A percentile compares a stretch with the other conserved stretches of the same genome.
These are phyloP conservation scores for Spirogloea muscicola DNA, from an alignment of 139 green algal genomes.

Conservation along the genomic window DNA sequence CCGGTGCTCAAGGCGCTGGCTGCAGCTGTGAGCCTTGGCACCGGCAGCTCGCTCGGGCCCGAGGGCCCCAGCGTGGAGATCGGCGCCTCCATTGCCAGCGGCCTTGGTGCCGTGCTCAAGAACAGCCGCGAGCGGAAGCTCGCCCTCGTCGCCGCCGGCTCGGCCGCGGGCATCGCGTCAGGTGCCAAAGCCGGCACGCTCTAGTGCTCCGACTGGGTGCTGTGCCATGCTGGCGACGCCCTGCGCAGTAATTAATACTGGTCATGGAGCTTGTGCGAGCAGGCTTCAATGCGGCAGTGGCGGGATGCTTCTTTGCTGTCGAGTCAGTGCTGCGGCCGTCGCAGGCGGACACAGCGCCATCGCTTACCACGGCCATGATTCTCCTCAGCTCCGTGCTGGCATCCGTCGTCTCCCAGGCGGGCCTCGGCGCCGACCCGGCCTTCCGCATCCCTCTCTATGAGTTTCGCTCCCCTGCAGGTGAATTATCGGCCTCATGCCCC, in stretches of 20 bases:
- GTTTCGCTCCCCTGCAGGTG: constrained; percentile 48
- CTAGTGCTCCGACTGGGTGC: too few relatives aligned
- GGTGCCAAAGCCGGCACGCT: too few relatives aligned
- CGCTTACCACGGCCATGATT: constrained; percentile 62
- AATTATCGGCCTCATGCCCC: constrained; percentile 88
- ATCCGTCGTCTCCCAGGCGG: constrained; percentile 55
- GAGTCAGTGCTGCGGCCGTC: constrained; percentile 61
- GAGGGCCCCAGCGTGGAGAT: constrained; percentile 94
- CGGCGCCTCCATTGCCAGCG: constrained; percentile 66
- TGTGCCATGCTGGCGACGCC: too few relatives aligned
- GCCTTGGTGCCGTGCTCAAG: constrained; percentile 56
- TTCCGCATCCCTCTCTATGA: constrained; percentile 65
- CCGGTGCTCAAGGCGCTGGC: constrained; percentile 53
- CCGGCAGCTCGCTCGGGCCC: constrained; percentile 78
- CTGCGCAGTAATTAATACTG: too few relatives aligned
- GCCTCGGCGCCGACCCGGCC: constrained; percentile 63
- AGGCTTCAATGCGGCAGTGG: constrained; percentile 90
- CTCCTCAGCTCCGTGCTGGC: constrained; percentile 69
- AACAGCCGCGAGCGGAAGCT: constrained; percentile 56
- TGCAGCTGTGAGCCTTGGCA: constrained; percentile 73
- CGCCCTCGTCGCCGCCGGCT: constrained; percentile 77
- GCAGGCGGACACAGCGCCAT: not conserved
- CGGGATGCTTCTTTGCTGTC: constrained; percentile 89
- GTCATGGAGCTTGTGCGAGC: too few relatives aligned
- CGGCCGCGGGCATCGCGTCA: constrained; percentile 66